These are phyloP conservation scores for Talaromyces sp. DNA, from an alignment of 2,329 filamentous ascomycete species.

Conservation along the genomic window DNA sequence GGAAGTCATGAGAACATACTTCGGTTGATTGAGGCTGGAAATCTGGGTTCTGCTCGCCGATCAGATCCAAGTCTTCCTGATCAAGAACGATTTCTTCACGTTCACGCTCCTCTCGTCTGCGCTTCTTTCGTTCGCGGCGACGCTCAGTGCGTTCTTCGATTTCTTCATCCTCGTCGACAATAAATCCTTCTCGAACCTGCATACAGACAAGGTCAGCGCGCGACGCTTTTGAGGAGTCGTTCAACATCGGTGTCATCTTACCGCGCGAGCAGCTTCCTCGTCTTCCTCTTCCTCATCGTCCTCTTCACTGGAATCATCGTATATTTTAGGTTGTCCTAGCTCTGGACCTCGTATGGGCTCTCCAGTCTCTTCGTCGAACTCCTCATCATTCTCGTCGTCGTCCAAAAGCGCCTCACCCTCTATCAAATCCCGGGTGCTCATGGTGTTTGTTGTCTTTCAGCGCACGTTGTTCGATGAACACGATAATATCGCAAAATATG, in stretches of 20 bases:
- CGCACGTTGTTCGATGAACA: too few relatives aligned
- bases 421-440: constrained; percentile 65
- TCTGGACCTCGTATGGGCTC: constrained; percentile 44
- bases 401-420: constrained; percentile 81
- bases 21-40: constrained; percentile 64
- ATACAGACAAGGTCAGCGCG: constrained; percentile 17
- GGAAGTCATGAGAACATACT: constrained; percentile 48
- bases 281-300: constrained; percentile 91
- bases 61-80: constrained; percentile 92
- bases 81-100: constrained; percentile 81
- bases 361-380: constrained; percentile 70
- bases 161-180: constrained; percentile 85
- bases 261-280: constrained; percentile 73
- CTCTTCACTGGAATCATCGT: constrained; percentile 86
- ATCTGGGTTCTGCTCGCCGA: constrained; percentile 73
- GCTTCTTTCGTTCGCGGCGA: constrained; percentile 67
- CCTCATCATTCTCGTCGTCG: constrained; percentile 78
- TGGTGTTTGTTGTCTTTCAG: constrained; percentile 24
- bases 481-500: neutral
- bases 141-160: constrained; percentile 61
- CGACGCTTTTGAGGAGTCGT: neutral
- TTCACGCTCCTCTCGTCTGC: constrained; percentile 69
- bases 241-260: constrained; percentile 34
- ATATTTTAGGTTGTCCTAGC: constrained; percentile 33
- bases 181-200: constrained; percentile 89